A percentile compares a stretch with the other conserved stretches of the same genome.
Conservation (phyloP, 176 grass and related monocot genomes). For the Aegilops tauschii region DNA sequence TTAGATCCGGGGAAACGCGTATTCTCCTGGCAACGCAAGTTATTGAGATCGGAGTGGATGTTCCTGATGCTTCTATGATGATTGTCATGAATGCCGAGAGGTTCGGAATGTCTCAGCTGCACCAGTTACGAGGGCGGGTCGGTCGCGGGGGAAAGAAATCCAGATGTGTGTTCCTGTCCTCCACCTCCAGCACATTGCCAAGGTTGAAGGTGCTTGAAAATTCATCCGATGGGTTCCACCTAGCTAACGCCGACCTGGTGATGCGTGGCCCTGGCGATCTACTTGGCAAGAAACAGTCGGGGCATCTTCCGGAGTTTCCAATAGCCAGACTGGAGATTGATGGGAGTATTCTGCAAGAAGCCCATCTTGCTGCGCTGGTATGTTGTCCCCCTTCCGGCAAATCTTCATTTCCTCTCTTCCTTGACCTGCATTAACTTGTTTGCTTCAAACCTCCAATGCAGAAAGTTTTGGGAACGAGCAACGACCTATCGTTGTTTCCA, state of each 20-base stretch:
- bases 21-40: constrained; percentile 88
- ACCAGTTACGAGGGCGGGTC: constrained; percentile 87
- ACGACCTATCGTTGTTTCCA: constrained; percentile 62
- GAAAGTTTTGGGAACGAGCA: constrained; percentile 75
- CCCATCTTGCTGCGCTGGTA: constrained; percentile 82
- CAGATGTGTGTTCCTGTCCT: constrained; percentile 72
- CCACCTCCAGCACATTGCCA: constrained; percentile 47
- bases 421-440: neutral
- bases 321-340: constrained; percentile 93
- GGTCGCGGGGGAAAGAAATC: constrained; percentile 78
- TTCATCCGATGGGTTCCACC: constrained; percentile 82
- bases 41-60: constrained; percentile 88
- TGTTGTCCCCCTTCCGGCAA: neutral
- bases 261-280: constrained; percentile 85
- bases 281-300: constrained; percentile 91
- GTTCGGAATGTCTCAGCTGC: constrained; percentile 88
- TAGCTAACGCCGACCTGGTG: constrained; percentile 79
- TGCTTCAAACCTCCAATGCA: constrained; percentile 36
- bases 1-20: constrained; percentile 68
- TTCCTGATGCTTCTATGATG: constrained; percentile 98
- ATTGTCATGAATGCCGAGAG: constrained; percentile 89
- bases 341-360: constrained; percentile 81
- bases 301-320: constrained; percentile 94
- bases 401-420: neutral
- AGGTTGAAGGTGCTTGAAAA: constrained; percentile 78